Evolutionary conservation across 306 rosid genomes (phyloP), one percentile per base, ranked within the genome.

Genomic region (Rosa chinensis): DNA sequence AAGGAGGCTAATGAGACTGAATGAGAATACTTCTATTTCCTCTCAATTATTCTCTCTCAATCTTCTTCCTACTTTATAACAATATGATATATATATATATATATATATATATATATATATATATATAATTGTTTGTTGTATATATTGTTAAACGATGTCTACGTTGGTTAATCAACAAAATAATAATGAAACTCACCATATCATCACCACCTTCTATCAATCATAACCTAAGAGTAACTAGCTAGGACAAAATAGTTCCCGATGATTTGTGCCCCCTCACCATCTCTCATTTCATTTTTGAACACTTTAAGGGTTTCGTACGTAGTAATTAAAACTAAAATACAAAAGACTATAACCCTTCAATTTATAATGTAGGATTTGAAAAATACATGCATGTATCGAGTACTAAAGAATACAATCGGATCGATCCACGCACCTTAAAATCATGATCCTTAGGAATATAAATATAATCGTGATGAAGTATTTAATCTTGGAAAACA

Each of bases 201-300:
- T 18, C 70, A 18, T 40, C 52, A 21, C 5, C 14, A 53, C 25
- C 9, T 53, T 52, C 35, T 43, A 42, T 59, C 79, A 61, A 43
- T 75, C 79, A 76, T 76, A 76, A 28, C 71, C 72, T 37, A 39
- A 32, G 35, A 32, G 35, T 23, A 43, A 25, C 25, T 25, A 25
- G 20, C n/a, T 48, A 23, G 58, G 59, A 44, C 13, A 44, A 45
- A 44, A 16, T 10, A 32, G 35, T 1, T 32, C 35, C 35, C 35
- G 35, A 32, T 32, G 8, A 5, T 69, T 48, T 16, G 25, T 55
- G n/a, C 12, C 25, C 25, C 25, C 3, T 18, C 55, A 4, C 5
- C 17, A 32, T 21, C 23, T 6, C 18, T 18, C 25, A 53, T 53
- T 53, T 53, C 61, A 53, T 18, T 18, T 53, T 18, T 53, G 7